Evolutionary conservation across 2,329 filamentous ascomycete species (phyloP), one percentile per base, ranked within the genome.

Genomic region (Talaromyces sp.): DNA sequence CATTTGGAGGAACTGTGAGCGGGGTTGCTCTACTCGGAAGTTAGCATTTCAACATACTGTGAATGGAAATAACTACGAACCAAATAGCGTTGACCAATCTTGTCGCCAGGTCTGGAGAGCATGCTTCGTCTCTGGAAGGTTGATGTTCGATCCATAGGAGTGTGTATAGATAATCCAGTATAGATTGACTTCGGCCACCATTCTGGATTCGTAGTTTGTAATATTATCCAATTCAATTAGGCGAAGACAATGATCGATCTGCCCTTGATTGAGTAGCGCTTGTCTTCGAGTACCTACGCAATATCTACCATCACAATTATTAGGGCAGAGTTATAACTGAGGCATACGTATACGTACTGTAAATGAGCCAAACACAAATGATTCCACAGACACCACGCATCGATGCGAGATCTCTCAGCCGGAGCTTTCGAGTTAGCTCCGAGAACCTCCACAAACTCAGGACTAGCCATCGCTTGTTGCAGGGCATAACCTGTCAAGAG

Each of bases 131-230:
- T 74, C 74, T 1, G 75, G 68, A 1, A 80, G 66, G 63, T 79
- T 75, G 2, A 76, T 68, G 0, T 70, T 61, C 13, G 69, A 65
- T 3, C 66, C 67, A 19, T 71, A 74, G 35, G 73, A 75, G 39
- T 76, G 74, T 60, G 78, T 72, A 64, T 82, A 82, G 5, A 82
- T 77, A 22, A 77, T 76, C 79, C 79, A 82, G 64, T 82, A 82
- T 0, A 82, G 70, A 60, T 77, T 71, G 3, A 81, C 73, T 65
- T 82, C 80, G 2, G 79, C 79, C 6, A 80, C 77, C 79, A 82
- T 82, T 16, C 80, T 72, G n/a, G 74, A 70, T 67, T 82, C 80
- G 60, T 79, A 82, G 61, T 82, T 82, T 0, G 76, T 81, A 11
- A 73, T 72, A 64, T 76, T 73, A 48, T 79, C 76, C 4, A 74